Conservation (phyloP, 495 filamentous ascomycete genomes). For the Stereocaulon alpinum region DNA sequence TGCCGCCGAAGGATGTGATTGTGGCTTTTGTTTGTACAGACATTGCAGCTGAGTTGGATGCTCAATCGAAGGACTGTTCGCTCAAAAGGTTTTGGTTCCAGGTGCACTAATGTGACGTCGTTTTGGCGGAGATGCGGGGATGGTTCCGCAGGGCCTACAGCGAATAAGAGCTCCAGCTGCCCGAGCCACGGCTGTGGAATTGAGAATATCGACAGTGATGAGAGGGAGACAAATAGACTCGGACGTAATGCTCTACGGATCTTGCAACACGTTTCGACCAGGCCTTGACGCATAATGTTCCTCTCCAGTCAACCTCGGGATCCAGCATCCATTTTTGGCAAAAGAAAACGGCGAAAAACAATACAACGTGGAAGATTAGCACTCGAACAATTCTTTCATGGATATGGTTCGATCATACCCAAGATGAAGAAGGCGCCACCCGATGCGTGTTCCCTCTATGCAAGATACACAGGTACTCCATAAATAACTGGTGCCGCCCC, state of each 20-base stretch:
- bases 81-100: background rate
- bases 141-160: conserved; percentile 1
- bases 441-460: conserved; percentile 24
- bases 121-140: background rate
- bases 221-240: background rate
- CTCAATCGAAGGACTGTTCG: background rate
- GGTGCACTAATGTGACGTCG: conserved; percentile 3
- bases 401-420: background rate
- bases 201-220: background rate
- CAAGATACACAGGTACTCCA: conserved; percentile 82
- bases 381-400: too few relatives aligned
- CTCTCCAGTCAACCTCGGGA: too few relatives aligned
- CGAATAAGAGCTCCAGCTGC: background rate
- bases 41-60: conserved; percentile 36
- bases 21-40: conserved; percentile 76
- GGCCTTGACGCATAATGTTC: background rate
- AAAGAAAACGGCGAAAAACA: background rate
- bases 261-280: too few relatives aligned
- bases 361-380: background rate
- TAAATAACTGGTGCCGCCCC: conserved; percentile 89
- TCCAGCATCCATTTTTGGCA: background rate
- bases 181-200: background rate
- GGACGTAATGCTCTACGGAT: too few relatives aligned
- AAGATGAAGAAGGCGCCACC: background rate
- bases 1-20: conserved; percentile 88